Conservation (phyloP, 2,329 filamentous ascomycete genomes). For the Paracoccidioides lutzii region DNA sequence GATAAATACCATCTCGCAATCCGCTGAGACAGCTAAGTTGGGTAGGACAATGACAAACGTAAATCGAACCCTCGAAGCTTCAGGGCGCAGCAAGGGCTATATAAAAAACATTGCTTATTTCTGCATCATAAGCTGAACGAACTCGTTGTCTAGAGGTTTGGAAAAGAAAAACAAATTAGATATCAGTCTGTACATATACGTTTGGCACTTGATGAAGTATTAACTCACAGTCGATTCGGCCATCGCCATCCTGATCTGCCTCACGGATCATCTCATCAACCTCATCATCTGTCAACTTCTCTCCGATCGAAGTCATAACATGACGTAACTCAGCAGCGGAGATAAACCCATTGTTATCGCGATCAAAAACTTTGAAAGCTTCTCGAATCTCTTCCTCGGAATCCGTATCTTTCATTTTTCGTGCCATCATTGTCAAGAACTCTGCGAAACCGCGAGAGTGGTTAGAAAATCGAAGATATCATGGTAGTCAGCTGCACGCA, state of each 20-base stretch:
- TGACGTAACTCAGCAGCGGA: conserved; percentile 77
- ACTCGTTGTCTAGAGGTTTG: conserved; percentile 62
- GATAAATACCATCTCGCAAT: not conserved
- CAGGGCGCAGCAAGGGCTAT: not conserved
- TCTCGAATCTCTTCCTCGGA: conserved; percentile 84
- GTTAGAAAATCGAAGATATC: conserved; percentile 5
- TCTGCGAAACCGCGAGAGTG: conserved; percentile 37
- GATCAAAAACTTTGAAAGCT: conserved; percentile 82
- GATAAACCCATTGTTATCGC: conserved; percentile 86
- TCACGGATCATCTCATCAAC: conserved; percentile 90
- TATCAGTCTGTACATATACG: not conserved
- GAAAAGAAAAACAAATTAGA: conserved; percentile 2
- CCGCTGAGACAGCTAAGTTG: not conserved
- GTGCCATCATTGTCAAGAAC: conserved; percentile 86
- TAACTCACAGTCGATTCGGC: conserved; percentile 69
- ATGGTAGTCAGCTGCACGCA: not conserved
- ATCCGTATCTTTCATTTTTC: conserved; percentile 90
- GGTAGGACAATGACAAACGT: not conserved
- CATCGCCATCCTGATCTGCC: conserved; percentile 79
- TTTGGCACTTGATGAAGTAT: not conserved
- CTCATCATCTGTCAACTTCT: conserved; percentile 83
- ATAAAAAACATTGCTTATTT: conserved; percentile 46
- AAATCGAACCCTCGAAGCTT: not conserved
- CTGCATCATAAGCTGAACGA: conserved; percentile 93
- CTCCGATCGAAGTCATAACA: conserved; percentile 84